These are phyloP conservation scores for Melanomma pulvis-pyrius DNA, from an alignment of 495 filamentous ascomycete genomes.

Conservation along the genomic window DNA sequence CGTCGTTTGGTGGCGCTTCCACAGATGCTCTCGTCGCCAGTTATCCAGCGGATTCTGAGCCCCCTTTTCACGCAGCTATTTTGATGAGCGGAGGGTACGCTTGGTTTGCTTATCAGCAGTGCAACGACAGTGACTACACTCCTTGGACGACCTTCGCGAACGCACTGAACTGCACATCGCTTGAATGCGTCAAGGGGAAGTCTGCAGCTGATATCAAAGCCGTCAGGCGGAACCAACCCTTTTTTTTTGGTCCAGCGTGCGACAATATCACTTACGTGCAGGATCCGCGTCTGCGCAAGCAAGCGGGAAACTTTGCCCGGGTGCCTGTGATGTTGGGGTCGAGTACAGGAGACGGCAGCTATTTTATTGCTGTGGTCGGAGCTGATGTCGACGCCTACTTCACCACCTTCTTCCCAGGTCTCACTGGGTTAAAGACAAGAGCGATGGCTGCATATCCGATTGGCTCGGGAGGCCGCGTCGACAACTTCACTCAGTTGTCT, in stretches of 20 bases:
- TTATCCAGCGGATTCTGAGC: background rate
- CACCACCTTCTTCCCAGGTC: background rate
- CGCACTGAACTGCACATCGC: slow-evolving; percentile 7
- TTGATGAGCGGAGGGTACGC: background rate
- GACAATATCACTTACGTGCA: slow-evolving; percentile 37
- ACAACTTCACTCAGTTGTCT: slow-evolving; percentile 19
- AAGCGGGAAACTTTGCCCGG: slow-evolving; percentile 31
- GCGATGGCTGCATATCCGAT: background rate
- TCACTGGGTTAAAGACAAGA: background rate
- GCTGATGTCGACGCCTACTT: slow-evolving; percentile 5
- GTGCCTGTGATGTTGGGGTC: slow-evolving; percentile 38
- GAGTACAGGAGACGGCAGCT: slow-evolving; percentile 38
- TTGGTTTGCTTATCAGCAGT: background rate
- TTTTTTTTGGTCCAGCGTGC: background rate
- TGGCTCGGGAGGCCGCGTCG: background rate
- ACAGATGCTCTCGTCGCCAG: slow-evolving; percentile 15
- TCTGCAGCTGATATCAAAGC: slow-evolving; percentile 21
- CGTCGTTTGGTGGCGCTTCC: slow-evolving; percentile 14
- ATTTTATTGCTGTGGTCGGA: background rate
- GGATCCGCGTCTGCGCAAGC: slow-evolving; percentile 21
- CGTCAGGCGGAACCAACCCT: slow-evolving; percentile 36
- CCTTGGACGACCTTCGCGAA: background rate
- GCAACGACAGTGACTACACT: background rate
- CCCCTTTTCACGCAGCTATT: slow-evolving; percentile 2
- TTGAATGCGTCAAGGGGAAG: slow-evolving; percentile 27